Base-by-base conservation (phyloP, 1,139 yeast species). In the Candida pseudoviswanathii region DNA sequence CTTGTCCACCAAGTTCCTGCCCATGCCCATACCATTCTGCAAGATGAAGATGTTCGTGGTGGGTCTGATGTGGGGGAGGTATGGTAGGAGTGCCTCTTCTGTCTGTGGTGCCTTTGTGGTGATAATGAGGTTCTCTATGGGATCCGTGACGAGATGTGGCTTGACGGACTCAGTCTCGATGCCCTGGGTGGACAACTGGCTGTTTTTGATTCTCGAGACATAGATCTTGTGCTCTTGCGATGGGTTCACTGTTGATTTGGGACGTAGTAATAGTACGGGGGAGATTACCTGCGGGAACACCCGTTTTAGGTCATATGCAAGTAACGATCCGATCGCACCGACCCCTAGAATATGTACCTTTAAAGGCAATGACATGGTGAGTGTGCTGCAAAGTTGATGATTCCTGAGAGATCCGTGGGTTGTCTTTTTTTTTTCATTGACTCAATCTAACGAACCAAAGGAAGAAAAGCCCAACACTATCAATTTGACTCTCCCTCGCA, bases 21-120 rank as follows among this genome's bases (percentile, higher is more conserved):
- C 70, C 41, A 82, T 75, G 1, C 96, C 96, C 76, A 84, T 74
- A 2, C 95, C 96, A 60, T 89, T 88, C 58, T 91, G 96, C 4
- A 91, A 60, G n/a, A 92, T 66, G 41, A 91, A 58, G 3, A 91
- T 65, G 50, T 81, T 83, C 1, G 92, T 77, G 3, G 67, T 55
- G 4, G 67, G 55, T 22, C 64, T 56, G 41, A 84, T 71, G 41
- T 72, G 66, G 2, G 70, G 69, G 27, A 71, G 56, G 53, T 81
- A 77, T 29, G 75, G 75, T 37, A 61, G 56, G 22, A 88, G 54
- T 1, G 87, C 87, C 3, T 60, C 51, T 11, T 66, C 67, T 0
- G 82, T 75, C 38, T 78, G 85, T 55, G 82, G 79, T 0, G 89
- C 78, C 64, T 88, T 89, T 7, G 94, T 86, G 30, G 85, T 67